Evolutionary conservation across 1,284 basidiomycete species (phyloP), one percentile per base, ranked within the genome.

Genomic region (Pseudozyma pruni): DNA sequence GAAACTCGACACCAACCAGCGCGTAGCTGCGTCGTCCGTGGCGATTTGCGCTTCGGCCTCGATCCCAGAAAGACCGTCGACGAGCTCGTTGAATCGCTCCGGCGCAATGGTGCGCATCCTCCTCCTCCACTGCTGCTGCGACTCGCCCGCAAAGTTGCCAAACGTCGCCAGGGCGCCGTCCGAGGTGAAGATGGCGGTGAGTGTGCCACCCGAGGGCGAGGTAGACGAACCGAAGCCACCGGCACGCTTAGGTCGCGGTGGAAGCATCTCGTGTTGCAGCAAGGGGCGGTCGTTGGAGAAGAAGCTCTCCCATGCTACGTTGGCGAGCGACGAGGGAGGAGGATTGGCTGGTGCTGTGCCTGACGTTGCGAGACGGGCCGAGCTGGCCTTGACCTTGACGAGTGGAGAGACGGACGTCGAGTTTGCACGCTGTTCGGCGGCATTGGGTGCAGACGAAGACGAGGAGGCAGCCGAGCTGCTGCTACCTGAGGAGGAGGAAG

Each of bases 211-310:
- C 1, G 55, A 53, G 5, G 62, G 34, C 47, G 55, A 59, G 3
- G 35, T 27, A 10, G 72, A 71, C 19, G 54, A 55, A 14, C 59
- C 53, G 37, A 60, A 63, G 19, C 44, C 41, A 19, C 66, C 60
- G 13, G 54, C 47, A 23, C 57, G 56, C 45, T 74, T 74, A 19
- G 58, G 52, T 6, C 63, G 55, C 33, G 67, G 61, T 22, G 71
- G 71, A 33, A 74, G 64, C 53, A 69, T 61, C 49, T 70, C 69
- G 49, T 75, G 74, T 51, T 76, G 68, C 37, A 76, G 52, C 48
- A 76, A 49, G 5, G 75, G 75, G 1, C 75, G 60, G 2, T 57
- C 61, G 13, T 60, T 59, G 16, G 72, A 57, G 60, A 73, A 76
- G 20, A 76, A 76, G 59, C 61, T 56, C 50, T 76, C 64, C 58